A percentile compares a stretch with the other conserved stretches of the same genome.
phyloP scores from a whole-genome alignment of 768 basidiomycete species.

The Amanita exitialis region DNA sequence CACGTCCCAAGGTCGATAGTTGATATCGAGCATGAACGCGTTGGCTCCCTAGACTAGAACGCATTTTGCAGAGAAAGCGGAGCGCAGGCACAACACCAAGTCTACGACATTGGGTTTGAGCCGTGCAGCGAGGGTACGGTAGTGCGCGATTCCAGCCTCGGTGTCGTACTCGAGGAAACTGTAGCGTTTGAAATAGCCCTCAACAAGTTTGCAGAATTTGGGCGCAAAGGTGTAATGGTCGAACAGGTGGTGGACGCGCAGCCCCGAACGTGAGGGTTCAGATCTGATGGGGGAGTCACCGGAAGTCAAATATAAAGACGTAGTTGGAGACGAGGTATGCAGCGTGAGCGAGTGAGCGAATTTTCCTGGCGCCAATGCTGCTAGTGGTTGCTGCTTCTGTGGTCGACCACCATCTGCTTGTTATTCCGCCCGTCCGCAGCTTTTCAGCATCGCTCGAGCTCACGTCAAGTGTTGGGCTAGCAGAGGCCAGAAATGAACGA shows the following conservation, averaged over 20 bases:
- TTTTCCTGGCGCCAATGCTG: too few relatives aligned
- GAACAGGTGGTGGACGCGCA: constrained; percentile 95
- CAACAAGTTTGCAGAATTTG: constrained; percentile 93
- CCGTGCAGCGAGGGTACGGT: constrained; percentile 66
- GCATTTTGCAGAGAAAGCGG: constrained; percentile 65
- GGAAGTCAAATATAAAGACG: too few relatives aligned
- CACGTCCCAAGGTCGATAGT: constrained; percentile 99
- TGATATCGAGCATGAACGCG: constrained; percentile 95
- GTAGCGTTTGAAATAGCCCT: constrained; percentile 96
- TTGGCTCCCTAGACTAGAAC: constrained; percentile 97
- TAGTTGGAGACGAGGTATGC: too few relatives aligned
- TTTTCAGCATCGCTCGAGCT: too few relatives aligned
- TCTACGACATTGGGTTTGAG: constrained; percentile 86
- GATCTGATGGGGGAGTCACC: too few relatives aligned
- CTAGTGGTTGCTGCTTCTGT: too few relatives aligned
- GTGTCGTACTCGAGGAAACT: constrained; percentile 98
- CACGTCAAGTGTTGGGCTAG: too few relatives aligned
- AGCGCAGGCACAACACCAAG: constrained; percentile 77
- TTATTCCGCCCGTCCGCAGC: too few relatives aligned
- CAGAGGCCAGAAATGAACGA: too few relatives aligned
- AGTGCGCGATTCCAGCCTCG: constrained; percentile 87
- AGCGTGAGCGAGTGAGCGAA: too few relatives aligned
- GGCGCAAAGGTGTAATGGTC: constrained; percentile 74
- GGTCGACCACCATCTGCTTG: too few relatives aligned
- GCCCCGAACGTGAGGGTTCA: constrained; percentile 92